Percentiles rank a stretch among this genome's conserved stretches.
Evolutionary conservation across 1,139 yeast genomes (phyloP).

Genomic region (Pichia sp.): DNA sequence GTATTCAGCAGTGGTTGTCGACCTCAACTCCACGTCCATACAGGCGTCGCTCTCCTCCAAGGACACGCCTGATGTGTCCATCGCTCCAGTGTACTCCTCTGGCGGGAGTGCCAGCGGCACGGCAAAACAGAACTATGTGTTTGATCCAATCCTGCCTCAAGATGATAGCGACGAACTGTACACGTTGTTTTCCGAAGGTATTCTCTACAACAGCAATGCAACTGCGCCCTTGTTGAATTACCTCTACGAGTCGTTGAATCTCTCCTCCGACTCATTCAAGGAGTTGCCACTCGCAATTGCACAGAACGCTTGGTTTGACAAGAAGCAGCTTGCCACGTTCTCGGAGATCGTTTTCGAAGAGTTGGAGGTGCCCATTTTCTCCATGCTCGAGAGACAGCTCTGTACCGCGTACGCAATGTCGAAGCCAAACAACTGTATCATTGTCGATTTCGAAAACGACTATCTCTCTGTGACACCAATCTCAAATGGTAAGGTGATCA

Average conservation of each 20-base stretch:
- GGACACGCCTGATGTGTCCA: constrained; percentile 56
- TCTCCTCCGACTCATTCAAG: constrained; percentile 35
- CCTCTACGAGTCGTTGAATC: constrained; percentile 47
- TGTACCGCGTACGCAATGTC: constrained; percentile 69
- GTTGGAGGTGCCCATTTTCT: constrained; percentile 60
- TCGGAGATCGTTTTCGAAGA: constrained; percentile 63
- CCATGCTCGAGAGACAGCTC: constrained; percentile 64
- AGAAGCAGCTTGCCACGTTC: constrained; percentile 47
- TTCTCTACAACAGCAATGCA: constrained; percentile 62
- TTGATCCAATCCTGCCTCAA: constrained; percentile 14
- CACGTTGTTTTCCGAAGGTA: constrained; percentile 62
- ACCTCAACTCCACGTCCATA: constrained; percentile 61
- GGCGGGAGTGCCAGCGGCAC: not conserved
- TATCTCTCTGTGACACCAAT: constrained; percentile 64
- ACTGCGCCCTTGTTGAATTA: constrained; percentile 56
- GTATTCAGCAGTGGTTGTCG: constrained; percentile 61
- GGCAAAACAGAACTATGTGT: constrained; percentile 12
- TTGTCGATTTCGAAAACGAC: constrained; percentile 63
- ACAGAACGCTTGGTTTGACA: constrained; percentile 59
- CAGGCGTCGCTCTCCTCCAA: constrained; percentile 68
- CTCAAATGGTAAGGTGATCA: constrained; percentile 62
- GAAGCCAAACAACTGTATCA: constrained; percentile 56
- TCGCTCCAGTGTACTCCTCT: constrained; percentile 53
- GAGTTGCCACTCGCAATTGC: constrained; percentile 64
- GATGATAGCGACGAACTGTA: constrained; percentile 33